Evolutionary conservation across 2,329 filamentous ascomycete genomes (phyloP), one percentile per base, ranked within the genome.

Genomic region (Allantophomopsis lycopodina): DNA sequence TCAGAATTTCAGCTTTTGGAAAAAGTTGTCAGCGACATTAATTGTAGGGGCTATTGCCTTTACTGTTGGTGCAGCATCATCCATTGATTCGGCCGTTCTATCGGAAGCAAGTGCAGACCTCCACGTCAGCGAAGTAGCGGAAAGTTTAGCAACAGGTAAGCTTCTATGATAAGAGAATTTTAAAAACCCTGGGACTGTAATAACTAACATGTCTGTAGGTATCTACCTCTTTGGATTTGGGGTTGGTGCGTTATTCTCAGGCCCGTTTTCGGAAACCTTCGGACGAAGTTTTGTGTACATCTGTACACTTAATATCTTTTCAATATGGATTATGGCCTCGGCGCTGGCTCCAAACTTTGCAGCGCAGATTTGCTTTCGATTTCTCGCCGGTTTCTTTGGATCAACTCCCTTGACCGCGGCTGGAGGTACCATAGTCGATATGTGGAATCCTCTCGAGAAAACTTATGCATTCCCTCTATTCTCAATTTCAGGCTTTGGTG

Each of bases 81-180:
- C 32, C 12, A 34, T 34, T 14, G 32, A 34, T 10, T 34, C 32
- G 2, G 32, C 32, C 15, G 11, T 34, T 13, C 7, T 34, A 10
- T 12, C 32, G 0, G 61, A 68, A 43, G 68, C 65, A 0, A 58
- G 61, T 0, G 46, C 46, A 14, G 61, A 63, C 1, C 66, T 72
- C 35, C 58, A 61, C 0, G 69, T 73, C 0, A 63, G 61, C 17
- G 57, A 69, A 31, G 64, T 72, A 4, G 63, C 64, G 0, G 71
- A 64, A 48, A 66, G 62, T 8, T 48, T 73, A 16, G 64, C 65
- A 1, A 73, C 62, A 35, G 62, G 58, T 47, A 43, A 28, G 23
- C 3, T 6, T 12, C 8, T 28, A 10, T 3, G 23, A 6, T 8
- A 4, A 28, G 7, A 34, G 32, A 12, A 4, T 2, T 12, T 34